phyloP scores from a whole-genome alignment of 2,329 filamentous ascomycete genomes.

The Apiospora marii region DNA sequence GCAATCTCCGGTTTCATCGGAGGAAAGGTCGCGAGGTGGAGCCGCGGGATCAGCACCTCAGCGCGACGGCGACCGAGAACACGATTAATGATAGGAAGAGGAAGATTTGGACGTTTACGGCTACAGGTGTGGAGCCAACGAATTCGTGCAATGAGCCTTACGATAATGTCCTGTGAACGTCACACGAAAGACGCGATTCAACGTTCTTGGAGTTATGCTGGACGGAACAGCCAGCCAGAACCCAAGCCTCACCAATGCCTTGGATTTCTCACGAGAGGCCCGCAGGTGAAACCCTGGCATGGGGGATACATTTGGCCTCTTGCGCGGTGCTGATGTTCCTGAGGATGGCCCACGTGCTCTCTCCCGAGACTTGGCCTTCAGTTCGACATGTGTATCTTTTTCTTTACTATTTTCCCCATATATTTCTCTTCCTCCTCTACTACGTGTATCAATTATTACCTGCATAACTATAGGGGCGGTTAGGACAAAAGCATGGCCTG shows the following conservation, averaged over 20 bases:
- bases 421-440: slow-evolving; percentile 18
- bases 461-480: slow-evolving; percentile 23
- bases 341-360: neutral
- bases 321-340: neutral
- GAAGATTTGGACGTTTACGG: neutral
- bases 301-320: neutral
- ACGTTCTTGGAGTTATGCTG: neutral
- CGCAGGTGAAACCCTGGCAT: neutral
- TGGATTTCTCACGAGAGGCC: neutral
- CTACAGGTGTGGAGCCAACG: neutral
- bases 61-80: slow-evolving; percentile 27
- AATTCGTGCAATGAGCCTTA: neutral
- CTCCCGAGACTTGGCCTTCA: neutral
- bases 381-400: slow-evolving; percentile 26
- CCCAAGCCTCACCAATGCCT: neutral
- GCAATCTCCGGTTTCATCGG: slow-evolving; percentile 27
- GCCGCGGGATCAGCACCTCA: slow-evolving; percentile 21
- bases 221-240: neutral
- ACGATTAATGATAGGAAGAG: slow-evolving; percentile 23
- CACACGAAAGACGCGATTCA: slow-evolving; percentile 2
- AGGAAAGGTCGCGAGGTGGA: slow-evolving; percentile 27
- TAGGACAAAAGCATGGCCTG: slow-evolving; percentile 24
- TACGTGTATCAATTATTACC: slow-evolving; percentile 24
- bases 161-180: slow-evolving; percentile 10
- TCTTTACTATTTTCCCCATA: slow-evolving; percentile 11